Conservation (phyloP, 2,329 filamentous ascomycete genomes). For the Leptographium procerum region DNA sequence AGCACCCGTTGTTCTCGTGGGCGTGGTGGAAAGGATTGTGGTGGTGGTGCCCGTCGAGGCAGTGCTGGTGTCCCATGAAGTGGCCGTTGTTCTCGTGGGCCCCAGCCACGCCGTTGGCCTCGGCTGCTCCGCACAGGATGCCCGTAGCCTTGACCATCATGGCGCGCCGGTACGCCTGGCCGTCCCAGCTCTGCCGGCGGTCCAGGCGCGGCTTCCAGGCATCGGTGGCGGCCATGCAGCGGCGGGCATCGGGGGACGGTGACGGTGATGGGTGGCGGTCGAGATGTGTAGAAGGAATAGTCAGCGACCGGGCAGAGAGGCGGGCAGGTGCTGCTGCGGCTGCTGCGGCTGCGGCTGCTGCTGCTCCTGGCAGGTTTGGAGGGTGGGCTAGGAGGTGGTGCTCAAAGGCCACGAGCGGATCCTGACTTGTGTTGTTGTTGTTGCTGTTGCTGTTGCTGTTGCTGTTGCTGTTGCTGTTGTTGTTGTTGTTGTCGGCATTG, state of each 20-base stretch:
- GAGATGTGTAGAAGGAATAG: not conserved
- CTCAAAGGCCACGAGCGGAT: slow-evolving; percentile 6
- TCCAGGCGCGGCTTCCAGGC: slow-evolving; percentile 36
- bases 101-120: not conserved
- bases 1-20: not conserved
- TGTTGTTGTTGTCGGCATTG: not conserved
- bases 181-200: slow-evolving; percentile 40
- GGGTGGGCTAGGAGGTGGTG: slow-evolving; percentile 5
- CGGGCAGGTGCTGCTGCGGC: not conserved
- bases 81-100: not conserved
- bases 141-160: slow-evolving; percentile 17
- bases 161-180: slow-evolving; percentile 41
- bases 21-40: not conserved
- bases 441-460: not conserved
- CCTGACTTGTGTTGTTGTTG: not conserved
- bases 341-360: too few relatives aligned
- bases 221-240: slow-evolving; percentile 24
- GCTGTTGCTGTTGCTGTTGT: not conserved
- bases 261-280: slow-evolving; percentile 6
- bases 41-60: not conserved
- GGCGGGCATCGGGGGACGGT: slow-evolving; percentile 13
- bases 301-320: not conserved
- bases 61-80: not conserved
- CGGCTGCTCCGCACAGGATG: not conserved
- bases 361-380: not conserved